These are phyloP conservation scores for Penicillium sp. DNA, from an alignment of 2,329 filamentous ascomycete species.

Conservation along the genomic window DNA sequence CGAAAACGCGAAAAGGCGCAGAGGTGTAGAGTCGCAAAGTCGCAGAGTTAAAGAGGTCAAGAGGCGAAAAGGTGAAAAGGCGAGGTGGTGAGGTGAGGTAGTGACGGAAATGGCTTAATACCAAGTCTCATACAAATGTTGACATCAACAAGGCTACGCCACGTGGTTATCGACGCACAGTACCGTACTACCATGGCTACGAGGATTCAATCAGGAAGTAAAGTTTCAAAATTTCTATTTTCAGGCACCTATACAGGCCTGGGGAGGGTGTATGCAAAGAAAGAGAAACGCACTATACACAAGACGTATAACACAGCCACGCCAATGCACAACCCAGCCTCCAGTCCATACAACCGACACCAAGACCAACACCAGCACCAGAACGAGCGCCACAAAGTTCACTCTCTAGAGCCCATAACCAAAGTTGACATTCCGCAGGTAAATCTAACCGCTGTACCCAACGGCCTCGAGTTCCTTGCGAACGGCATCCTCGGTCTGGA, in stretches of 20 bases:
- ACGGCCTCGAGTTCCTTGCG: conserved; percentile 78
- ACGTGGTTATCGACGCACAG: no score
- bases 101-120: no score
- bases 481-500: conserved; percentile 83
- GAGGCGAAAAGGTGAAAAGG: no score
- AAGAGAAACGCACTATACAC: not conserved
- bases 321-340: not conserved
- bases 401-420: no score
- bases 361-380: not conserved
- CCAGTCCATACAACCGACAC: not conserved
- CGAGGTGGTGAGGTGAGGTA: no score
- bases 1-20: no score
- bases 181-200: no score
- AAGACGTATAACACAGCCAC: not conserved
- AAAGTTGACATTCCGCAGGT: not conserved
- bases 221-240: conserved; percentile 7
- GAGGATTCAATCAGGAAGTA: not conserved
- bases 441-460: conserved; percentile 51
- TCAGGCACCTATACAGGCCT: conserved; percentile 2
- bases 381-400: no score
- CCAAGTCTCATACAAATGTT: no score
- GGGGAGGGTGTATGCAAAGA: not conserved
- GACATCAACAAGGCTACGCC: no score
- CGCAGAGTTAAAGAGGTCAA: no score
- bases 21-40: no score